These are phyloP conservation scores for Colletotrichum agaves DNA, from an alignment of 2,329 filamentous ascomycete genomes.

Conservation along the genomic window DNA sequence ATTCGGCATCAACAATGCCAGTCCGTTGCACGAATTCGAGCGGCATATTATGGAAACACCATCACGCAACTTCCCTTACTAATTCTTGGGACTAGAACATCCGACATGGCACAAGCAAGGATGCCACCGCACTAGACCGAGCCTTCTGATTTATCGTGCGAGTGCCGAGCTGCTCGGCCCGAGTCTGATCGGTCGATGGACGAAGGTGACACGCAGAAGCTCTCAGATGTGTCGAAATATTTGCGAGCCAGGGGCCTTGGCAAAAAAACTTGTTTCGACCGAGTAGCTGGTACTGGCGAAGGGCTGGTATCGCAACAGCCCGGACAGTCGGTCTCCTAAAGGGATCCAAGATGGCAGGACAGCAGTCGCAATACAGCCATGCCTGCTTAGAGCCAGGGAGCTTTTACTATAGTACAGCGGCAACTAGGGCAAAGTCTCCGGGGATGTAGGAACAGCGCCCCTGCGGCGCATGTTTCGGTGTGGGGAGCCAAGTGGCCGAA, in stretches of 20 bases:
- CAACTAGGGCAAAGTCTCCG: not conserved
- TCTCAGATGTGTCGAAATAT: not conserved
- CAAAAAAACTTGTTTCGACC: not conserved
- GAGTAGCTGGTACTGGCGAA: not conserved
- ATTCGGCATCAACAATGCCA: too few relatives aligned
- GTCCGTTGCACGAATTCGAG: not conserved
- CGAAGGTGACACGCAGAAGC: not conserved
- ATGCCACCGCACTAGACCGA: not conserved
- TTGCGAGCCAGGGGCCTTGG: not conserved
- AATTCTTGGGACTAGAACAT: not conserved
- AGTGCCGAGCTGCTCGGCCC: conserved; percentile 6
- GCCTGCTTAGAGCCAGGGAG: not conserved
- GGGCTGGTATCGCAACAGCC: not conserved
- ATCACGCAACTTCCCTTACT: not conserved
- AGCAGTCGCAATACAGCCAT: conserved; percentile 9
- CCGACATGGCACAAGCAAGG: not conserved
- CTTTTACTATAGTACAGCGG: conserved; percentile 1
- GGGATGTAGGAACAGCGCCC: conserved; percentile 19
- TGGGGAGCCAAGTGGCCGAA: conserved; percentile 3
- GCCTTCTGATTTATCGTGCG: not conserved
- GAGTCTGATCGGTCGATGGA: not conserved
- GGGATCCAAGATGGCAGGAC: conserved; percentile 21
- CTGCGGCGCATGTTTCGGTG: not conserved
- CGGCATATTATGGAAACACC: not conserved
- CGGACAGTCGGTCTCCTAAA: conserved; percentile 2